phyloP scores from a whole-genome alignment of 148 eudicot species.

The Pouteria glomerata region DNA sequence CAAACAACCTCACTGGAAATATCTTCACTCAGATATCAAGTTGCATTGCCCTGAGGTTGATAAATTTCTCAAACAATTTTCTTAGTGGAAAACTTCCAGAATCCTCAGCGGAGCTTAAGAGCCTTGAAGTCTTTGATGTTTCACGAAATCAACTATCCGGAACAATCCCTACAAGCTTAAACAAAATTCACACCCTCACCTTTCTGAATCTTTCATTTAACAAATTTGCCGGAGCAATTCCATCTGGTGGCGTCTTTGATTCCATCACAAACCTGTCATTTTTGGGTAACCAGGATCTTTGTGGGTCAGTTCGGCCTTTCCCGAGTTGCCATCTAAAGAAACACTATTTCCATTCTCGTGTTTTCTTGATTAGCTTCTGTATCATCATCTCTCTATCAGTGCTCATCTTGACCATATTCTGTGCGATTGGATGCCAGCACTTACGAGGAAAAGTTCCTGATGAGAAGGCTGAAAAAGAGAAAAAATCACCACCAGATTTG shows the following conservation, averaged over 20 bases:
- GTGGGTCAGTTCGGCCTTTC: constrained; percentile 23
- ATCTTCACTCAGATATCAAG: constrained; percentile 19
- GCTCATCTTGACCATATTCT: constrained; percentile 16
- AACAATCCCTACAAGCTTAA: constrained; percentile 25
- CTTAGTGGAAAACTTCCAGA: constrained; percentile 32
- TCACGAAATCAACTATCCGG: constrained; percentile 28
- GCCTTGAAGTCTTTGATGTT: constrained; percentile 27
- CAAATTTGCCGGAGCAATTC: constrained; percentile 24
- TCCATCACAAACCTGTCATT: constrained; percentile 21
- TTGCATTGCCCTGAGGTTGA: constrained; percentile 20
- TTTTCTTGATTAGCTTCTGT: constrained; percentile 16
- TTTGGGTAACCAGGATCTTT: constrained; percentile 19
- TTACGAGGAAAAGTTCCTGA: constrained; percentile 1
- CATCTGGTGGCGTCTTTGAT: constrained; percentile 29
- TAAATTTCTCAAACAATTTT: constrained; percentile 30
- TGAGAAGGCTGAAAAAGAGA: constrained; percentile 5
- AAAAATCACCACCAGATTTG: constrained; percentile 16
- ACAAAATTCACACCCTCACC: constrained; percentile 11
- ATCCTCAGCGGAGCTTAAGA: constrained; percentile 16
- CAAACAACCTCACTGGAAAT: constrained; percentile 23
- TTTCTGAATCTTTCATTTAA: constrained; percentile 32
- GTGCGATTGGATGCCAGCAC: constrained; percentile 19
- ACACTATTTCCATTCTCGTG: constrained; percentile 7
- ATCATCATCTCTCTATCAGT: constrained; percentile 16
- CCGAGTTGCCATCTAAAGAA: constrained; percentile 17